phyloP scores from a whole-genome alignment of 257 asterid species.

The Solanum acaule region DNA sequence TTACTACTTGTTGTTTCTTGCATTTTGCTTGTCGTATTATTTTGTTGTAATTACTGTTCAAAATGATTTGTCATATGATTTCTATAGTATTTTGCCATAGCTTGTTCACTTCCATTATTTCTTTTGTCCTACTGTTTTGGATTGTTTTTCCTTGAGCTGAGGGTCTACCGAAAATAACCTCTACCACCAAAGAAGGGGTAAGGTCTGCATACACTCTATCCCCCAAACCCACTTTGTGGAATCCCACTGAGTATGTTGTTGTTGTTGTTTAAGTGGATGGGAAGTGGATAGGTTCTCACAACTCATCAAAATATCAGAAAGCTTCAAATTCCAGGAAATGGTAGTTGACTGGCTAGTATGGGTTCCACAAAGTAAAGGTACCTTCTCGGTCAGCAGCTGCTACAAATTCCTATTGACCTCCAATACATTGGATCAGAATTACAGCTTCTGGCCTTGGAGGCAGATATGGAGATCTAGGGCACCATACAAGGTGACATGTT shows the following conservation, averaged over 20 bases:
- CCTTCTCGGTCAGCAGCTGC: not conserved
- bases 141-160: not conserved
- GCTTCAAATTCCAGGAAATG: not conserved
- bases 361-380: not conserved
- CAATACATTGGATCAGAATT: not conserved
- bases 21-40: not conserved
- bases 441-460: not conserved
- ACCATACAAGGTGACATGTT: not conserved
- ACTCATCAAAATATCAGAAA: not conserved
- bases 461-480: not conserved
- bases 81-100: not conserved
- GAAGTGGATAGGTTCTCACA: not conserved
- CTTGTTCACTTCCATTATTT: not conserved
- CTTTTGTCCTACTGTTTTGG: not conserved
- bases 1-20: not conserved
- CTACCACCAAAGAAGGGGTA: not conserved
- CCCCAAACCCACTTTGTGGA: not conserved
- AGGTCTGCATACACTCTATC: not conserved
- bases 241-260: too few species aligned
- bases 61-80: not conserved
- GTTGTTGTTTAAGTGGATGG: not conserved
- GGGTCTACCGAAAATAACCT: not conserved
- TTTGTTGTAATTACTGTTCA: not conserved
- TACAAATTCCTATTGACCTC: not conserved
- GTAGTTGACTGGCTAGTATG: not conserved